Conservation (phyloP, 208 protist genomes). For the Lotmaria passim region DNA sequence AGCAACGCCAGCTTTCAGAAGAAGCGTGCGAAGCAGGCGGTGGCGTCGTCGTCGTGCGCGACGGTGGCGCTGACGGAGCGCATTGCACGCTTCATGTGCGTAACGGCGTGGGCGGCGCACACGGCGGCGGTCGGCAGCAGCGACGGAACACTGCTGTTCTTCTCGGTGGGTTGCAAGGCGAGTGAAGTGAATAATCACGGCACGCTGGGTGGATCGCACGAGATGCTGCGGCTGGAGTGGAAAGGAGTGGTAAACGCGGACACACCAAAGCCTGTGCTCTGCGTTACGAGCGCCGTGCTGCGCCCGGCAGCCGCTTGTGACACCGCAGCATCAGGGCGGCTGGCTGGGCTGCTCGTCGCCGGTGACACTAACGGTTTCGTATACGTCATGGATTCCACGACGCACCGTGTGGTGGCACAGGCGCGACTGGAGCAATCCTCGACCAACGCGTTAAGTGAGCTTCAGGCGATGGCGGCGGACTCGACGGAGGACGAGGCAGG, state of each 20-base stretch:
- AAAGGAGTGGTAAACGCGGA: constrained; percentile 17
- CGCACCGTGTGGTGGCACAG: constrained; percentile 17
- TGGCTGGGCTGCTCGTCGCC: constrained; percentile 31
- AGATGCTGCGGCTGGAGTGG: constrained; percentile 19
- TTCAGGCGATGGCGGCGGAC: not conserved
- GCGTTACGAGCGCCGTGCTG: constrained; percentile 15
- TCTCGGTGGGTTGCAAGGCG: not conserved
- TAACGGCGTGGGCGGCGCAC: constrained; percentile 29
- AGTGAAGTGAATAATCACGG: not conserved
- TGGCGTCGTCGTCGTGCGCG: not conserved
- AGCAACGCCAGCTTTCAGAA: constrained; percentile 15
- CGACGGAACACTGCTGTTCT: constrained; percentile 59
- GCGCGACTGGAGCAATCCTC: constrained; percentile 39
- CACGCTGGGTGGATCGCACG: not conserved
- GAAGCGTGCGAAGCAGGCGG: constrained; percentile 8
- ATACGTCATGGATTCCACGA: constrained; percentile 31
- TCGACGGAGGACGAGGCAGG: not conserved
- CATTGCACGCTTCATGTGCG: constrained; percentile 64
- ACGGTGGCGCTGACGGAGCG: constrained; percentile 29
- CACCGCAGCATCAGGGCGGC: not conserved
- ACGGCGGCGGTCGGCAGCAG: constrained; percentile 66
- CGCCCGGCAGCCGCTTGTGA: not conserved
- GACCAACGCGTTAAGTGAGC: constrained; percentile 59
- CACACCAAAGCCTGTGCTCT: constrained; percentile 53
- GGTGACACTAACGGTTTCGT: constrained; percentile 75